Conservation (phyloP, 176 grass and related monocot species). For the Cenchrus purpureus region DNA sequence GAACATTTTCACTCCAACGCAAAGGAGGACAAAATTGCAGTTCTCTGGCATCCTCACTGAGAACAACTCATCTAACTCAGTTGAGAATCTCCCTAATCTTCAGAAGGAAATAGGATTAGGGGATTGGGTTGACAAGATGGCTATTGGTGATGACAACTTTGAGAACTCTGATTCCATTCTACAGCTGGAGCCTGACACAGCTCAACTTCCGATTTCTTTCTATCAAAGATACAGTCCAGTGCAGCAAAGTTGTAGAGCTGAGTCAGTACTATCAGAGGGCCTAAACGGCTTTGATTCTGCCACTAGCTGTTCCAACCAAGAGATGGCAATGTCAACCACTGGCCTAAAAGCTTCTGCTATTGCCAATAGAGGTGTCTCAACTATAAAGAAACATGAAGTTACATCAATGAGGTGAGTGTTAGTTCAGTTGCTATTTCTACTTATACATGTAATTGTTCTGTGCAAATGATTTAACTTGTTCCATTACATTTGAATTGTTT, state of each 20-base stretch:
- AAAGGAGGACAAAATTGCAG: slow-evolving; percentile 62
- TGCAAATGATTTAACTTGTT: slow-evolving; percentile 37
- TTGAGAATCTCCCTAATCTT: slow-evolving; percentile 34
- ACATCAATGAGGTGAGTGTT: slow-evolving; percentile 60
- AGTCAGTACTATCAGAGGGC: slow-evolving; percentile 56
- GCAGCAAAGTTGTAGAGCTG: slow-evolving; percentile 40
- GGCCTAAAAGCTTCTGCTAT: slow-evolving; percentile 48
- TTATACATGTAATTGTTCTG: slow-evolving; percentile 12
- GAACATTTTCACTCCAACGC: slow-evolving; percentile 37
- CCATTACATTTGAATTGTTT: slow-evolving; percentile 40
- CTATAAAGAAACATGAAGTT: slow-evolving; percentile 63
- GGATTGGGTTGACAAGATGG: slow-evolving; percentile 47
- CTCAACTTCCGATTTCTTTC: slow-evolving; percentile 52
- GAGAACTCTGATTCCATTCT: slow-evolving; percentile 50
- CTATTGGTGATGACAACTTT: slow-evolving; percentile 46
- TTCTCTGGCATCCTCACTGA: slow-evolving; percentile 45
- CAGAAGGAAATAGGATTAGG: slow-evolving; percentile 36
- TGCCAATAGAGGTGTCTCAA: slow-evolving; percentile 45
- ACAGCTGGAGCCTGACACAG: slow-evolving; percentile 38
- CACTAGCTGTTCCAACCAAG: slow-evolving; percentile 72
- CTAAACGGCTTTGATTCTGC: slow-evolving; percentile 51
- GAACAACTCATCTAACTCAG: slow-evolving; percentile 44
- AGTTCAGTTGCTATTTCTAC: slow-evolving; percentile 29
- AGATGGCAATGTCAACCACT: slow-evolving; percentile 51
- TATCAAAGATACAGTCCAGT: slow-evolving; percentile 66